phyloP scores from a whole-genome alignment of 352 stramenopile species.

The Plasmopara muralis region DNA sequence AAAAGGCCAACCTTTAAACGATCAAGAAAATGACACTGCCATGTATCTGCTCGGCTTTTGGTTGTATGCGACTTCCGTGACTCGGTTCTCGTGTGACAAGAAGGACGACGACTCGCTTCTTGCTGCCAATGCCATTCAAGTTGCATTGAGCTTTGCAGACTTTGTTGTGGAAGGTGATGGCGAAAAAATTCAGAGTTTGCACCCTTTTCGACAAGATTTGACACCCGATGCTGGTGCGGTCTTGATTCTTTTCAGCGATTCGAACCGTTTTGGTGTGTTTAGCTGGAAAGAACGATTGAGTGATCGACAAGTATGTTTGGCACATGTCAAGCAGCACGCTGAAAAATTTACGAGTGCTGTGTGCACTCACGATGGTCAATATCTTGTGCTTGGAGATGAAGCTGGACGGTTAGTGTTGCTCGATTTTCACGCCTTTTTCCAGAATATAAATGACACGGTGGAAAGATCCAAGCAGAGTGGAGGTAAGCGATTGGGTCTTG shows the following conservation, averaged over 20 bases:
- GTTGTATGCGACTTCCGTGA: conserved; percentile 24
- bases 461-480: background rate
- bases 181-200: conserved; percentile 13
- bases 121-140: conserved; percentile 13
- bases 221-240: conserved; percentile 27
- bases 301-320: conserved; percentile 36
- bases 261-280: conserved; percentile 31
- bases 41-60: conserved; percentile 46
- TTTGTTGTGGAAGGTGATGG: conserved; percentile 7
- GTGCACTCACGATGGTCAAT: conserved; percentile 27
- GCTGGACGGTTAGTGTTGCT: conserved; percentile 27
- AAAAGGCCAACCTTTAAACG: conserved; percentile 10
- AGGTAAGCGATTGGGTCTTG: conserved; percentile 25
- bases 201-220: conserved; percentile 14
- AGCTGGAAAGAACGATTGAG: conserved; percentile 55
- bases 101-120: background rate
- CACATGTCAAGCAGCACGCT: conserved; percentile 16
- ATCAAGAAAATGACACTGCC: background rate
- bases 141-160: conserved; percentile 49
- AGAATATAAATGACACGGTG: conserved; percentile 1
- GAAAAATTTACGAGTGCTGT: conserved; percentile 12
- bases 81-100: conserved; percentile 3
- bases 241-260: conserved; percentile 26
- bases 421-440: conserved; percentile 26
- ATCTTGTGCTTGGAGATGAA: conserved; percentile 24